A percentile compares a stretch with the other conserved stretches of the same genome.
Conservation (phyloP, 139 green algal species). For the Tetraselmis striata region DNA sequence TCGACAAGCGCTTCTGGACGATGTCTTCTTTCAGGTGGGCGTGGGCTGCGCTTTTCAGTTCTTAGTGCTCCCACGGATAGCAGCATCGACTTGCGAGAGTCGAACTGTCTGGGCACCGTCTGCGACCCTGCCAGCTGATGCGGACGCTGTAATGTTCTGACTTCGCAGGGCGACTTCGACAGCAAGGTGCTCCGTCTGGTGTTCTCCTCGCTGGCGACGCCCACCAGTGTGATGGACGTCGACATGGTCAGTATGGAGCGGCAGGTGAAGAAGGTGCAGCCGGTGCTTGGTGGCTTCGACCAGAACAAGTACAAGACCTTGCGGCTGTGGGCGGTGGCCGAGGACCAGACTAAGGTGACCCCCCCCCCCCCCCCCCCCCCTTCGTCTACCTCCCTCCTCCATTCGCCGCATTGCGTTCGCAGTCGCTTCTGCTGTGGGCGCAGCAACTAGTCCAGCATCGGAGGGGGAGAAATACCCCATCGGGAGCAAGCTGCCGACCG, state of each 20-base stretch:
- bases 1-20: too few relatives aligned
- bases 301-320: slow-evolving; percentile 12
- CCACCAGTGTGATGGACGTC: slow-evolving; percentile 20
- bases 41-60: too few relatives aligned
- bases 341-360: slow-evolving; percentile 11
- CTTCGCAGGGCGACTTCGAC: slow-evolving; percentile 4
- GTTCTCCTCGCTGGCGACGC: slow-evolving; percentile 25
- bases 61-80: too few relatives aligned
- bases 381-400: too few relatives aligned
- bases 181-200: slow-evolving; percentile 9
- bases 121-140: too few relatives aligned
- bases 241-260: slow-evolving; percentile 10
- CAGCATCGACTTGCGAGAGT: too few relatives aligned
- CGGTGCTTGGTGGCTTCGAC: slow-evolving; percentile 22
- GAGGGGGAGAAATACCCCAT: too few relatives aligned
- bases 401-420: background rate
- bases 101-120: too few relatives aligned
- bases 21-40: too few relatives aligned
- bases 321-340: background rate
- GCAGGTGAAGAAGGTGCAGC: slow-evolving; percentile 24
- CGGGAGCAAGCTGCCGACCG: too few relatives aligned
- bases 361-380: slow-evolving; percentile 6
- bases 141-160: too few relatives aligned
- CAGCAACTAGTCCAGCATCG: too few relatives aligned
- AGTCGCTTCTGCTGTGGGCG: background rate